Conservation (phyloP, 1,284 basidiomycete genomes). For the Ceratobasidium theobromae region DNA sequence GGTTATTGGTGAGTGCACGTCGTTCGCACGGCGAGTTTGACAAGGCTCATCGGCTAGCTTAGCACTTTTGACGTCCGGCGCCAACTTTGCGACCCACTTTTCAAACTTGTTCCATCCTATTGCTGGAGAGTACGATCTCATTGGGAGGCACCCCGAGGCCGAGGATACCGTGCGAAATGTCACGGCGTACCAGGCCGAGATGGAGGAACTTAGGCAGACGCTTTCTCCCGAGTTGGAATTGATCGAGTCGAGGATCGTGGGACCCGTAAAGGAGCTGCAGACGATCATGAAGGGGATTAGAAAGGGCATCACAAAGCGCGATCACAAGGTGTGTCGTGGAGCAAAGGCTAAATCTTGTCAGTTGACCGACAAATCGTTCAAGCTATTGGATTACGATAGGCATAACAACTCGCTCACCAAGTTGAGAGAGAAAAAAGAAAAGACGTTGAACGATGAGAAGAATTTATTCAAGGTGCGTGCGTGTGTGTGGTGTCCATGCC, state of each 20-base stretch:
- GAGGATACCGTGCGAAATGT: conserved; percentile 80
- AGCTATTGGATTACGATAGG: conserved; percentile 94
- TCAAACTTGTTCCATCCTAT: conserved; percentile 79
- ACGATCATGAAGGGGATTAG: conserved; percentile 84
- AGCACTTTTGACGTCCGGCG: conserved; percentile 81
- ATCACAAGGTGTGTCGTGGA: conserved; percentile 75
- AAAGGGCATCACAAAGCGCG: conserved; percentile 94
- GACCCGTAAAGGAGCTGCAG: conserved; percentile 87
- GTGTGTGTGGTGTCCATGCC: neutral
- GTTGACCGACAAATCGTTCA: conserved; percentile 19
- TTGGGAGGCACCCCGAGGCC: conserved; percentile 75
- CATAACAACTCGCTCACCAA: conserved; percentile 96
- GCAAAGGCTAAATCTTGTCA: neutral
- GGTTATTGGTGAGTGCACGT: conserved; percentile 61
- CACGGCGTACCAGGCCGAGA: conserved; percentile 64
- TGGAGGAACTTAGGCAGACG: conserved; percentile 81
- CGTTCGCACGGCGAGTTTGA: conserved; percentile 17
- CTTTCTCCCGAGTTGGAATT: conserved; percentile 92
- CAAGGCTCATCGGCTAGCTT: neutral
- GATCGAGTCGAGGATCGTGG: conserved; percentile 84
- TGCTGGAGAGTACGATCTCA: conserved; percentile 78
- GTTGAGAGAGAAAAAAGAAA: conserved; percentile 96
- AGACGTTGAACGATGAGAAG: conserved; percentile 90
- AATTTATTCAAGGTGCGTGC: conserved; percentile 82
- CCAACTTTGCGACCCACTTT: conserved; percentile 76